A percentile compares a stretch with the other conserved stretches of the same genome.
Evolutionary conservation across 805 yeast species (phyloP).

Genomic region (Metschnikowia baotianmanensis): DNA sequence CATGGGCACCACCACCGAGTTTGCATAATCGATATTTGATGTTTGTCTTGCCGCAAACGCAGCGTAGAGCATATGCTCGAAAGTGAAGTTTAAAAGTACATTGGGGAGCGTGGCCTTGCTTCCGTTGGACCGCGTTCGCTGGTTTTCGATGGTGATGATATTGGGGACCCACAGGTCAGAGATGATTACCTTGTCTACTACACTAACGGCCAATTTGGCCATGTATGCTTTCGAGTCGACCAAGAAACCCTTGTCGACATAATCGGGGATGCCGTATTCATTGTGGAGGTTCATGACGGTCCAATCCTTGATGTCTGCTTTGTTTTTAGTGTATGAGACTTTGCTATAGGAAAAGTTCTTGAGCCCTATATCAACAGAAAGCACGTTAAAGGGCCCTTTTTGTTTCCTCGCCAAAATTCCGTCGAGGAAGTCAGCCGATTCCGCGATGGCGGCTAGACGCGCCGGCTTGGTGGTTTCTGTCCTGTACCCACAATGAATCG

Average conservation of each 20-base stretch:
- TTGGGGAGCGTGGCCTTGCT: constrained; percentile 38
- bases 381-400: constrained; percentile 12
- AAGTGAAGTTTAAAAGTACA: constrained; percentile 35
- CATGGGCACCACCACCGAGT: constrained; percentile 32
- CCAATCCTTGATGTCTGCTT: constrained; percentile 21
- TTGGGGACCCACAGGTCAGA: constrained; percentile 18
- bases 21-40: constrained; percentile 9
- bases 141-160: constrained; percentile 37
- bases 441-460: constrained; percentile 13
- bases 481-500: constrained; percentile 25
- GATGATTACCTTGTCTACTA: constrained; percentile 23
- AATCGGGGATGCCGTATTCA: constrained; percentile 19
- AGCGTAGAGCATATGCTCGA: constrained; percentile 38
- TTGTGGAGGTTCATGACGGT: constrained; percentile 26
- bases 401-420: constrained; percentile 11
- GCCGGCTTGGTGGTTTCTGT: constrained; percentile 20
- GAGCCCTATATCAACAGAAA: constrained; percentile 41
- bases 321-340: constrained; percentile 8
- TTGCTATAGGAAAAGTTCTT: constrained; percentile 42
- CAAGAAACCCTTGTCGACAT: constrained; percentile 7
- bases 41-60: constrained; percentile 24
- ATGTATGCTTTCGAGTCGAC: constrained; percentile 31
- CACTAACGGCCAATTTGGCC: constrained; percentile 19
- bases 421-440: constrained; percentile 9
- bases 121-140: constrained; percentile 36